These are phyloP conservation scores for Zygoascus sp. DNA, from an alignment of 1,139 yeast genomes.

Conservation along the genomic window DNA sequence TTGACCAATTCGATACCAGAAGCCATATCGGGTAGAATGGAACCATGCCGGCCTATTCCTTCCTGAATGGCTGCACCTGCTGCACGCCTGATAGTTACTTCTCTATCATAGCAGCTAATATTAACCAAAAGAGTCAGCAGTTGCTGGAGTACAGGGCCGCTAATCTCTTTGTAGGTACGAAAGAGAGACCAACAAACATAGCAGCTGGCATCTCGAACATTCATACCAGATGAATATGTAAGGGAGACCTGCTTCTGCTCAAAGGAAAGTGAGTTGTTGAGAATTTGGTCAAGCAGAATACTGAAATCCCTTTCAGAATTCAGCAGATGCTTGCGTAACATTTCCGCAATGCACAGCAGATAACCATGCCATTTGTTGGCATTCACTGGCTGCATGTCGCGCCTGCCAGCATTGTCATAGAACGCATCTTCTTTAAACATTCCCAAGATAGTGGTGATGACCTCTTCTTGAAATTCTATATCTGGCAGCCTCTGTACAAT, in stretches of 20 bases:
- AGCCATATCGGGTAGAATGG: slow-evolving; percentile 21
- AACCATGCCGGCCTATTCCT: slow-evolving; percentile 69
- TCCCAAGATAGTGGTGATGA: slow-evolving; percentile 32
- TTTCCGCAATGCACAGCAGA: slow-evolving; percentile 44
- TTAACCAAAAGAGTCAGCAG: slow-evolving; percentile 40
- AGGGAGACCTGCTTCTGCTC: slow-evolving; percentile 45
- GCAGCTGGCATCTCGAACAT: slow-evolving; percentile 79
- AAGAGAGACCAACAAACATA: slow-evolving; percentile 67
- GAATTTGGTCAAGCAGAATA: slow-evolving; percentile 28
- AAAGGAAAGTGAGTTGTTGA: slow-evolving; percentile 45
- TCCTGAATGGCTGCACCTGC: slow-evolving; percentile 87
- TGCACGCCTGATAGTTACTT: slow-evolving; percentile 70
- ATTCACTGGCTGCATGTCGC: slow-evolving; percentile 27
- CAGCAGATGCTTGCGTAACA: slow-evolving; percentile 35
- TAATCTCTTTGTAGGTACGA: slow-evolving; percentile 39
- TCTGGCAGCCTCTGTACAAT: slow-evolving; percentile 32
- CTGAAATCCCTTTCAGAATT: slow-evolving; percentile 22
- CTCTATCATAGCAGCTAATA: slow-evolving; percentile 64
- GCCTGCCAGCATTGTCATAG: slow-evolving; percentile 9
- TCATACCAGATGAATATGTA: slow-evolving; percentile 54
- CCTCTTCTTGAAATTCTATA: slow-evolving; percentile 32
- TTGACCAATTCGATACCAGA: slow-evolving; percentile 54
- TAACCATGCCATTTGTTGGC: slow-evolving; percentile 44
- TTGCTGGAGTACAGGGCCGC: slow-evolving; percentile 25
- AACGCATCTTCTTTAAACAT: slow-evolving; percentile 29